These are phyloP conservation scores for Crataegus laevigata DNA, from an alignment of 306 rosid species.

Conservation along the genomic window DNA sequence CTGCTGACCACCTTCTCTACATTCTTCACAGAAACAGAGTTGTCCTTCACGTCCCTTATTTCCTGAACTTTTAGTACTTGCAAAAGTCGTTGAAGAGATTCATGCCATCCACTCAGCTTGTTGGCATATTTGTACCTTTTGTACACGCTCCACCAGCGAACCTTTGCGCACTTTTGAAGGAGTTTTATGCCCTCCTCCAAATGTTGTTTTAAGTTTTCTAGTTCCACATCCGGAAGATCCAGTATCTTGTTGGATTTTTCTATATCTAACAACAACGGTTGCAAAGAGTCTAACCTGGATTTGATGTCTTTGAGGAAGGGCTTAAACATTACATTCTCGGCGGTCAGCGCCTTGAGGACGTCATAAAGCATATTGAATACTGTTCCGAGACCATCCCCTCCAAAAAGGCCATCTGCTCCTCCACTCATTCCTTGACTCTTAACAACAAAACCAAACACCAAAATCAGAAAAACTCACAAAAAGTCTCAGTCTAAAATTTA, in stretches of 20 bases:
- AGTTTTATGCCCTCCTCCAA: neutral
- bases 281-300: neutral
- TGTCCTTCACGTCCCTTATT: constrained; percentile 13
- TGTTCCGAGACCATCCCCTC: constrained; percentile 1
- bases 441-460: neutral
- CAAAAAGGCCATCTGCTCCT: neutral
- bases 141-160: neutral
- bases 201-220: neutral
- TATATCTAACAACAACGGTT: neutral
- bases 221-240: neutral
- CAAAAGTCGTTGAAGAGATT: constrained; percentile 4
- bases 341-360: neutral
- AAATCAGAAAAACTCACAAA: neutral
- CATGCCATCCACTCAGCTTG: constrained; percentile 27
- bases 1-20: neutral
- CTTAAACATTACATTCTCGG: neutral
- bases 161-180: neutral
- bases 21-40: neutral
- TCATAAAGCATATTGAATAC: neutral
- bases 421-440: neutral
- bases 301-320: neutral
- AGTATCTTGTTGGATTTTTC: neutral
- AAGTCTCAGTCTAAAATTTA: neutral
- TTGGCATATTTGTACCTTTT: neutral
- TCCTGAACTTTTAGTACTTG: constrained; percentile 5